Conservation (phyloP, 2,329 filamentous ascomycete genomes). For the Colletotrichum sp. region DNA sequence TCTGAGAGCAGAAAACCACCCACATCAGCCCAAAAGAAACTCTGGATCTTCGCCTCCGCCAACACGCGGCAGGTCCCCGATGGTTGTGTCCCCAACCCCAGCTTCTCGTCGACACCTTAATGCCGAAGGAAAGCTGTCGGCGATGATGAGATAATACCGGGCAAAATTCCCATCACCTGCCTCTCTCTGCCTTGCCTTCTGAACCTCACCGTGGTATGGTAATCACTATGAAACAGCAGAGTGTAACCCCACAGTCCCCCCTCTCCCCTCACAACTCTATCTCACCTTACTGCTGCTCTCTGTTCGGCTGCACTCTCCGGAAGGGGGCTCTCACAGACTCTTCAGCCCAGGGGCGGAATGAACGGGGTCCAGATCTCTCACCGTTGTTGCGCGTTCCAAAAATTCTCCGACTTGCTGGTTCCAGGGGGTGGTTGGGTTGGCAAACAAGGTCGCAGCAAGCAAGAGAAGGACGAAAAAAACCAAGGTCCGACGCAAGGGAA, state of each 20-base stretch:
- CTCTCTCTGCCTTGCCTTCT: not conserved
- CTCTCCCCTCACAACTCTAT: not conserved
- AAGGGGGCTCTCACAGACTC: not conserved
- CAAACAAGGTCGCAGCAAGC: not conserved
- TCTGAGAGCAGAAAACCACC: not conserved
- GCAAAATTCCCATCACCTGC: not conserved
- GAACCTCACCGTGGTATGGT: not conserved
- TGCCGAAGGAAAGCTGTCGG: not conserved
- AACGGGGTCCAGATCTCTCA: not conserved
- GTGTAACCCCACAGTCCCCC: not conserved
- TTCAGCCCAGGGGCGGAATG: not conserved
- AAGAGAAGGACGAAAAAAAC: not conserved
- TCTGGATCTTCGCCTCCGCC: not conserved
- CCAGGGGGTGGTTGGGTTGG: not conserved
- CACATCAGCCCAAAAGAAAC: not conserved
- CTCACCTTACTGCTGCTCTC: not conserved
- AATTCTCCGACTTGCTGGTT: not conserved
- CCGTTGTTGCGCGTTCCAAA: not conserved
- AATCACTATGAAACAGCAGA: not conserved
- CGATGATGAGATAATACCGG: not conserved
- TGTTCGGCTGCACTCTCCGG: not conserved
- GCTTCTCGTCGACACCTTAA: not conserved
- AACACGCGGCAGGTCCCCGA: not conserved
- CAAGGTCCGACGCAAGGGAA: not conserved
- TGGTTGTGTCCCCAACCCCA: not conserved